Percentiles rank a stretch among this genome's conserved stretches.
Conservation (phyloP, 371 early-diverging fungal genomes). For the Rhizopus delemar region DNA sequence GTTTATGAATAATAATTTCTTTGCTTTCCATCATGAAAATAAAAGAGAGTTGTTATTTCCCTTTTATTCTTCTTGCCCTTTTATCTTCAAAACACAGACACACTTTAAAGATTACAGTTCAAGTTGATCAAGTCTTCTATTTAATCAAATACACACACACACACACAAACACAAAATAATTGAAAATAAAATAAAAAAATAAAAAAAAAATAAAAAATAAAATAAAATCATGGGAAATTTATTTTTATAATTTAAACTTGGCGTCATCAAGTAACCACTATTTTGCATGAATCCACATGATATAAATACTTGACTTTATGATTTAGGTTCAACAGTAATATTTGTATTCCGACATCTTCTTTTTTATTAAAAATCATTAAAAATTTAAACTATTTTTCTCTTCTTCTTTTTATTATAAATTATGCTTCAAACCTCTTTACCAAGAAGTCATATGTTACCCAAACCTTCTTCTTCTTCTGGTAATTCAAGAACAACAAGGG, state of each 20-base stretch:
- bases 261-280: background rate
- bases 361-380: background rate
- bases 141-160: background rate
- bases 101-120: no score
- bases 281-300: background rate
- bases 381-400: background rate
- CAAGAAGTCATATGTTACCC: conserved; percentile 22
- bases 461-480: conserved; percentile 11
- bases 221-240: background rate
- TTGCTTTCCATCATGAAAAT: conserved; percentile 15
- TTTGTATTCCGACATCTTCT: background rate
- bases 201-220: conserved; percentile 1
- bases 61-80: background rate
- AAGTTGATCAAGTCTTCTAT: background rate
- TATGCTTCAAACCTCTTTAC: conserved; percentile 21
- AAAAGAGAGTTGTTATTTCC: conserved; percentile 3
- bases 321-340: no score
- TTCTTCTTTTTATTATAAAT: conserved; percentile 2
- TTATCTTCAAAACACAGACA: background rate
- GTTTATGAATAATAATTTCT: conserved; percentile 55
- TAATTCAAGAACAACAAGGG: conserved; percentile 26
- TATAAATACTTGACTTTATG: background rate
- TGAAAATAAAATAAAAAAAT: background rate
- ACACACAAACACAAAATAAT: background rate
- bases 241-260: background rate